Percentiles rank a stretch among this genome's conserved stretches.
Conservation (phyloP, 2,329 filamentous ascomycete genomes). For the Alternaria triticimaculans region DNA sequence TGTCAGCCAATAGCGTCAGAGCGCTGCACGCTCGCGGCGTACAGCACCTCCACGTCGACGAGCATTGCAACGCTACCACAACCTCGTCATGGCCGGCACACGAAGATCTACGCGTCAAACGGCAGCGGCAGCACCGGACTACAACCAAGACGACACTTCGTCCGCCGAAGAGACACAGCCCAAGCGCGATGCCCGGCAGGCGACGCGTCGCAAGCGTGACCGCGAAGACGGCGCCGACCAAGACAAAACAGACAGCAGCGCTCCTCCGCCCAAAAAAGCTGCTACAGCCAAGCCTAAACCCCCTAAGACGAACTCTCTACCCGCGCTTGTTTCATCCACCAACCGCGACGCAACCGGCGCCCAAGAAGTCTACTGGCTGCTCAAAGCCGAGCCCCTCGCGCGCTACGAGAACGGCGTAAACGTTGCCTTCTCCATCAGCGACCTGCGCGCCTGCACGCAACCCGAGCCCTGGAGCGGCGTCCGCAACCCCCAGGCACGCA, state of each 20-base stretch:
- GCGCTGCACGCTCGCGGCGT: slow-evolving; percentile 1
- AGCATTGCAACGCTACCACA: slow-evolving; percentile 4
- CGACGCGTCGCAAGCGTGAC: slow-evolving; percentile 38
- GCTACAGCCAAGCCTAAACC: slow-evolving; percentile 19
- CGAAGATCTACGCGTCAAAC: slow-evolving; percentile 40
- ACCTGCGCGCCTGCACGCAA: slow-evolving; percentile 72
- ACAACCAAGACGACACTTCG: slow-evolving; percentile 27
- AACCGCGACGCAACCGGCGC: slow-evolving; percentile 36
- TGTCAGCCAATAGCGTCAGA: slow-evolving; percentile 5
- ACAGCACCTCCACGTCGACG: not conserved
- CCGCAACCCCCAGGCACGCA: slow-evolving; percentile 68
- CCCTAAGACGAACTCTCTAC: slow-evolving; percentile 12
- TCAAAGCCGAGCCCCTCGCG: slow-evolving; percentile 75
- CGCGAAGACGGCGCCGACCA: slow-evolving; percentile 26
- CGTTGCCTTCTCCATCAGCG: slow-evolving; percentile 93
- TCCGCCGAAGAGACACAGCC: slow-evolving; percentile 18
- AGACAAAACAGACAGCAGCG: slow-evolving; percentile 11
- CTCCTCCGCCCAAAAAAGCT: slow-evolving; percentile 31
- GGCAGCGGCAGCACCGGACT: slow-evolving; percentile 21
- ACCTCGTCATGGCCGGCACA: slow-evolving; percentile 33
- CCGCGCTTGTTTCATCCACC: slow-evolving; percentile 23
- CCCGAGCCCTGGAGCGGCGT: slow-evolving; percentile 90
- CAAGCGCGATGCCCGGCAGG: slow-evolving; percentile 31
- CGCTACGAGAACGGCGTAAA: slow-evolving; percentile 86
- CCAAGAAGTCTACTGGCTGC: slow-evolving; percentile 54